Percentiles rank a stretch among this genome's conserved stretches.
Conservation (phyloP, 1,284 basidiomycete genomes). For the Amylostereum chailletii region DNA sequence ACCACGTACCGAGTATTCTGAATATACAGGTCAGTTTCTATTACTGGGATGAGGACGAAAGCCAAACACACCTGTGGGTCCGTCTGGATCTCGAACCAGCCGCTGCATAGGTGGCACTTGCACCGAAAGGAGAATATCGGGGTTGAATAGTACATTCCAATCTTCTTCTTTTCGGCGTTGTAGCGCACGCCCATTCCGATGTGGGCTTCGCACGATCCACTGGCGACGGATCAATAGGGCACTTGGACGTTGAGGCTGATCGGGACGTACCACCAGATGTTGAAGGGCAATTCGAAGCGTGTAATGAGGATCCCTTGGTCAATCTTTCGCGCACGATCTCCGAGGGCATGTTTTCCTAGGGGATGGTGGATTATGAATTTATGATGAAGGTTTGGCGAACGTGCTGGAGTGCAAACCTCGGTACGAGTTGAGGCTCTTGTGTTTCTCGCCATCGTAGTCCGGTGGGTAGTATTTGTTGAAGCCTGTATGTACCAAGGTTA, state of each 20-base stretch:
- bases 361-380: slow-evolving; percentile 7
- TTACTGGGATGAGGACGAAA: neutral
- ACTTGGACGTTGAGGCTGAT: neutral
- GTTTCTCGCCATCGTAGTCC: slow-evolving; percentile 78
- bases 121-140: slow-evolving; percentile 93
- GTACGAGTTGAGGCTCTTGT: slow-evolving; percentile 76
- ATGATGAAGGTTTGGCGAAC: neutral
- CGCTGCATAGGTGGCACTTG: slow-evolving; percentile 91
- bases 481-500: slow-evolving; percentile 24
- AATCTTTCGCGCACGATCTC: slow-evolving; percentile 85
- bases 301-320: slow-evolving; percentile 92
- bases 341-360: slow-evolving; percentile 88
- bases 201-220: slow-evolving; percentile 86
- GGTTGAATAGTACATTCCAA: slow-evolving; percentile 92
- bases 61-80: slow-evolving; percentile 74
- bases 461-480: slow-evolving; percentile 94
- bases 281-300: slow-evolving; percentile 92
- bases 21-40: neutral
- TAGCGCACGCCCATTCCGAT: slow-evolving; percentile 97
- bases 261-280: slow-evolving; percentile 88
- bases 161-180: slow-evolving; percentile 97
- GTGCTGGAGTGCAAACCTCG: slow-evolving; percentile 38
- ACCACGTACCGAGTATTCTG: slow-evolving; percentile 97
- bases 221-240: slow-evolving; percentile 20
- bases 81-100: slow-evolving; percentile 95